Base-by-base conservation (phyloP, 495 filamentous ascomycete species). In the Penicillium lividum region DNA sequence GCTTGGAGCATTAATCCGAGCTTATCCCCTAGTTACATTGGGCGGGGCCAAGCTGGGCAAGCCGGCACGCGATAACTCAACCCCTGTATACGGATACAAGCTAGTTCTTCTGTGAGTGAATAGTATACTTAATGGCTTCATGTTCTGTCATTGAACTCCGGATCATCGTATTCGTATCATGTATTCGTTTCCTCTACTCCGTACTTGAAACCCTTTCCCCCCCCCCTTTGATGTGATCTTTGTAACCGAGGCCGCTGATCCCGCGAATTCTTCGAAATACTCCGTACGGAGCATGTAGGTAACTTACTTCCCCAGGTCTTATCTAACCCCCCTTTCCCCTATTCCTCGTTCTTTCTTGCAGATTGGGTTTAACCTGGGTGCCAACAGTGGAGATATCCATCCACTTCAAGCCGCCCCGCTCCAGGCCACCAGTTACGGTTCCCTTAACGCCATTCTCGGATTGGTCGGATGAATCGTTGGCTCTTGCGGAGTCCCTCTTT, bases 381-480 rank as follows among this genome's bases (percentile, higher is more conserved):
- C 49, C 30, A 52, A 36, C 38, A 43, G 58, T 58, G 59, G 59
- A 45, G 51, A n/a, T 38, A 10, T 25, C 25, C 47, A 63, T 63
- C 61, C 61, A 42, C 48, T 38, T 25, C 27, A 59, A 63, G 44
- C 60, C 60, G 60, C 61, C 61, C 61, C 61, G 56, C 61, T 57
- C 47, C 47, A 49, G 28, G 40, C n/a, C 40, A 31, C 46, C 46
- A 51, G 36, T 18, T 16, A 29, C 46, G n/a, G 15, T 29, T n/a
- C 43, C 25, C 27, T 38, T 22, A 22, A 22, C 22, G 22, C 22
- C 22, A 22, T 22, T 22, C 6, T 38, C 55, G 55, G 55, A 51
- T 51, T 51, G 43, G 43, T 25, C 40, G 46, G 46, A 27, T 46
- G 18, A 16, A 8, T 49, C 28, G 27, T 31, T 49, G 46, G 46